Evolutionary conservation across 305 asterid genomes (phyloP), one percentile per base, ranked within the genome.

Genomic region (Plantago coronopus): DNA sequence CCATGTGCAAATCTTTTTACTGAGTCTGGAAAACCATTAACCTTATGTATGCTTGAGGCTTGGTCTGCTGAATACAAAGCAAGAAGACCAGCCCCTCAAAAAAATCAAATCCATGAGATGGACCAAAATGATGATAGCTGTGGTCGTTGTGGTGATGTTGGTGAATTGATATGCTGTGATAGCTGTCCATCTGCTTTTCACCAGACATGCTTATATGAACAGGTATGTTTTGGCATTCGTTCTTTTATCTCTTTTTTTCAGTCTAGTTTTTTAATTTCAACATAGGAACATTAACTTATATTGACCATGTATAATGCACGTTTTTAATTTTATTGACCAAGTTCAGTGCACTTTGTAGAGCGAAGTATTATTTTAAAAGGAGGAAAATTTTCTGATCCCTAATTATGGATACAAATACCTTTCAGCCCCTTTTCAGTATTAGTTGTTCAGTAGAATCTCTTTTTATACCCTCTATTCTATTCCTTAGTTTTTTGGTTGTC

Each of bases 41-140:
- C 88, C 69, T 66, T 79, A 69, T 89, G 97, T 74, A 94, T 87
- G 79, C 95, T 89, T 44, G 97, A 89, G 81, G 99, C 97, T 40
- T 94, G 99, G 99, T 89, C 96, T 61, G 81, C 76, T 72, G 99
- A 89, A 79, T 94, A 75, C 82, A 82, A 85, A 89, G 75, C 84
- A 55, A 80, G 89, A 75, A 79, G 74, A 79, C 71, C 73, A 63
- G 69, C 69, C 69, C 83, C 85, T 54, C 86, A 64, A 73, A 74
- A 74, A 57, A 76, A 69, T 59, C 85, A 71, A 70, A 72, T 62
- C 76, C 83, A 82, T 62, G 96, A 77, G 59, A 67, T 68, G 17
- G 99, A 94, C 72, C 90, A 82, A 78, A 89, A 89, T 74, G 99
- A 94, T 82, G 97, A 94, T 72, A 89, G 93, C 71, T 94, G 99